Evolutionary conservation across 345 rosid genomes (phyloP).

Genomic region (Citrus cavaleriei): DNA sequence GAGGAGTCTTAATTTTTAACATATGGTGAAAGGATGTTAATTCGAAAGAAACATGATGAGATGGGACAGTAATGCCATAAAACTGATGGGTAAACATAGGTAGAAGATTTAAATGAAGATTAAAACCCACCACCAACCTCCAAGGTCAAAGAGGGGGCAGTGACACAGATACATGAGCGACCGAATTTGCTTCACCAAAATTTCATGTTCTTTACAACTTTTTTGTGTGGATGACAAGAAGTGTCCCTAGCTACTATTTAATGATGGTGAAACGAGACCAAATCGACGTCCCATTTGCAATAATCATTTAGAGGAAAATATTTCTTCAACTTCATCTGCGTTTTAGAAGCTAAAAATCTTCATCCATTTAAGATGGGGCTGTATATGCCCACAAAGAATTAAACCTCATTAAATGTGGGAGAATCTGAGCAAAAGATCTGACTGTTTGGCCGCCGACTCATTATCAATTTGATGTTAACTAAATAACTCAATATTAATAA

Average conservation of each 20-base stretch:
- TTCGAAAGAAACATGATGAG: neutral
- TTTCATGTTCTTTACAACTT: neutral
- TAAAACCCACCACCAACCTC: conserved; percentile 23
- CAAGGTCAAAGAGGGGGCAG: neutral
- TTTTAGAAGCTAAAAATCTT: too few relatives aligned
- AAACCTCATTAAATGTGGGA: neutral
- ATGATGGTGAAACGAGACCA: neutral
- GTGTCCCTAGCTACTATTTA: conserved; percentile 12
- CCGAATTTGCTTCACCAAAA: conserved; percentile 22
- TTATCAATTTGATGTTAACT: neutral
- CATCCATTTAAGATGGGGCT: too few relatives aligned
- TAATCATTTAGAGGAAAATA: conserved; percentile 2
- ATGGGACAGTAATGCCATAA: neutral
- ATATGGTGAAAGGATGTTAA: neutral
- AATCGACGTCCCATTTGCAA: neutral
- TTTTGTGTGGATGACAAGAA: conserved; percentile 23
- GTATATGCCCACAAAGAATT: too few relatives aligned
- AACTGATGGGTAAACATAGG: neutral
- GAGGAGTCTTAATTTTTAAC: too few relatives aligned
- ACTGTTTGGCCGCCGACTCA: neutral
- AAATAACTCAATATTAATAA: too few relatives aligned
- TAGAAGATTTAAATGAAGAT: conserved; percentile 14
- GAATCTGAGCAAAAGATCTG: neutral
- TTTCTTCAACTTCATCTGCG: too few relatives aligned
- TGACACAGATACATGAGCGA: conserved; percentile 7